Conservation (phyloP, 805 yeast genomes). For the Torulaspora delbrueckii region DNA sequence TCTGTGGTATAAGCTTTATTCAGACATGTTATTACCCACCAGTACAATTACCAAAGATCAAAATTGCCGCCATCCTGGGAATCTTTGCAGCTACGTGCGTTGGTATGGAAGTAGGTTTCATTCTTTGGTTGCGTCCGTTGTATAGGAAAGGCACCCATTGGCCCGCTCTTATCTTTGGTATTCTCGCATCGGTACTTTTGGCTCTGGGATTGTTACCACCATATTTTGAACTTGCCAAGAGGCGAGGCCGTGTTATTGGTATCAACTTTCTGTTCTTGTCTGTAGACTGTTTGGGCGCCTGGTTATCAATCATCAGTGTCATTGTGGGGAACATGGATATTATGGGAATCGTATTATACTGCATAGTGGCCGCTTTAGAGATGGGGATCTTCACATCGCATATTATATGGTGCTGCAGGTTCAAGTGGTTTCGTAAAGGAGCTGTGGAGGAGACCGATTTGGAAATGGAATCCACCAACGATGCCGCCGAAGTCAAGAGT, state of each 20-base stretch:
- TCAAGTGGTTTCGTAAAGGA: conserved; percentile 26
- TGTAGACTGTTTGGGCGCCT: conserved; percentile 78
- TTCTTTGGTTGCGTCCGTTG: conserved; percentile 60
- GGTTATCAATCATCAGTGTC: conserved; percentile 64
- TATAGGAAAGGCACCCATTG: conserved; percentile 51
- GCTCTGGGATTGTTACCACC: conserved; percentile 85
- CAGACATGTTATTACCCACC: conserved; percentile 80
- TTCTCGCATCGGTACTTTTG: conserved; percentile 68
- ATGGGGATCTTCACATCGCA: conserved; percentile 73
- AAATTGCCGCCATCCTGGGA: conserved; percentile 36
- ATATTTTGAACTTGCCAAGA: conserved; percentile 72
- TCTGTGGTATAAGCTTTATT: conserved; percentile 61
- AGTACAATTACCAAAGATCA: conserved; percentile 34
- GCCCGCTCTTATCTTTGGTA: conserved; percentile 80
- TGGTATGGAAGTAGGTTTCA: conserved; percentile 66
- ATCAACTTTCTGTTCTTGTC: conserved; percentile 74
- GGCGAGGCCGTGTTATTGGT: conserved; percentile 83
- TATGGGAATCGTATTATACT: conserved; percentile 75
- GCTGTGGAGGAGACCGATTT: background rate
- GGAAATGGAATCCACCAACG: background rate
- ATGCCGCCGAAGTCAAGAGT: background rate
- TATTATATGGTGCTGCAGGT: conserved; percentile 57
- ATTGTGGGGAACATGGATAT: conserved; percentile 61
- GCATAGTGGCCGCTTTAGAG: conserved; percentile 69
- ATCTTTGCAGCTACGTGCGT: conserved; percentile 43